Conservation (phyloP, 495 filamentous ascomycete genomes). For the Neurospora africana region DNA sequence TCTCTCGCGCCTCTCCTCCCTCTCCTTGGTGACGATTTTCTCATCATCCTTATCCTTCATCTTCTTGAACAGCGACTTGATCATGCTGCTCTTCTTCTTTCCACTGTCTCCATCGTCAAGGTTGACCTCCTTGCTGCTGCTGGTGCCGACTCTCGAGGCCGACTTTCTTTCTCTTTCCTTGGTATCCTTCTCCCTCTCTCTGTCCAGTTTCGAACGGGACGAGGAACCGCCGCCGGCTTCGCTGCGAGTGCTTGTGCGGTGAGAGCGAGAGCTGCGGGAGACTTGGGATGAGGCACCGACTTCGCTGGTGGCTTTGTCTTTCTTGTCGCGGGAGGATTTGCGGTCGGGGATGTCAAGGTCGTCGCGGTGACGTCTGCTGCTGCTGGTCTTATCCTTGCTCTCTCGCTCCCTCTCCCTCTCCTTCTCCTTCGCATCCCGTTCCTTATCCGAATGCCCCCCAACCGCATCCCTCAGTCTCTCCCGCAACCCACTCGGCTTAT, state of each 20-base stretch:
- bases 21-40: slow-evolving; percentile 8
- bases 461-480: not conserved
- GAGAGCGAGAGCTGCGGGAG: slow-evolving; percentile 16
- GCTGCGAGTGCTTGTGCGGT: slow-evolving; percentile 15
- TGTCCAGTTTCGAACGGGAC: not conserved
- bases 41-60: slow-evolving; percentile 34
- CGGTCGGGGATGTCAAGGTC: not conserved
- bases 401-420: slow-evolving; percentile 23
- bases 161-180: slow-evolving; percentile 4
- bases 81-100: slow-evolving; percentile 40
- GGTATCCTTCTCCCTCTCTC: slow-evolving; percentile 2
- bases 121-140: slow-evolving; percentile 15
- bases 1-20: not conserved
- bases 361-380: slow-evolving; percentile 2
- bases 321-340: not conserved
- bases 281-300: not conserved
- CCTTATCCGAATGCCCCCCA: not conserved
- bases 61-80: slow-evolving; percentile 41
- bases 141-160: not conserved
- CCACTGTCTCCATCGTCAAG: slow-evolving; percentile 15
- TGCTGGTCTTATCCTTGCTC: slow-evolving; percentile 7
- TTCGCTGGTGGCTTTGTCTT: not conserved
- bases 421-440: slow-evolving; percentile 9
- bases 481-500: slow-evolving; percentile 20
- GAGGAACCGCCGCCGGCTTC: slow-evolving; percentile 6